Conservation (phyloP, 2,329 filamentous ascomycete genomes). For the Colletotrichum somersetense region DNA sequence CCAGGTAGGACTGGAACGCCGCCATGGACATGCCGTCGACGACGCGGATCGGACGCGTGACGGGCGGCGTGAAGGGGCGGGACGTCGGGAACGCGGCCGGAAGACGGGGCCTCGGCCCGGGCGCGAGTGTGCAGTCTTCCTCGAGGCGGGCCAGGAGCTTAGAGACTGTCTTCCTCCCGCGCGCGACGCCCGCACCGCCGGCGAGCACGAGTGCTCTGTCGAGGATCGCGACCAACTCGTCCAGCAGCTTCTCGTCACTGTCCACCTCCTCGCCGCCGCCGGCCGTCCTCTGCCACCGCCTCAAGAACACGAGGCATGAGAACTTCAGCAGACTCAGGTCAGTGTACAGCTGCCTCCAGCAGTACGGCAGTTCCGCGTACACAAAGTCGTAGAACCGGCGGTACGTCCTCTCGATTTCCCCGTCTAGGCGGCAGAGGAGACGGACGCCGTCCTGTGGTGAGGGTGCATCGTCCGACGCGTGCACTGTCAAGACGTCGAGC, state of each 20-base stretch:
- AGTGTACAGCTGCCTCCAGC: slow-evolving; percentile 79
- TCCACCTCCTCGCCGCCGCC: neutral
- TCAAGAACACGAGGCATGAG: slow-evolving; percentile 36
- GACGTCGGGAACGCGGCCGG: slow-evolving; percentile 45
- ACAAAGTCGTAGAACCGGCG: slow-evolving; percentile 73
- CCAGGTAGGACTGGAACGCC: slow-evolving; percentile 73
- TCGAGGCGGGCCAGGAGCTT: slow-evolving; percentile 32
- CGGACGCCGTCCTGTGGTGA: neutral
- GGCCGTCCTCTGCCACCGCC: neutral
- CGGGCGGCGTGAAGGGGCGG: slow-evolving; percentile 54
- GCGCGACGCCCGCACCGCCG: slow-evolving; percentile 67
- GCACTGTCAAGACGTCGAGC: neutral
- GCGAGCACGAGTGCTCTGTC: slow-evolving; percentile 84
- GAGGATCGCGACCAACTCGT: slow-evolving; percentile 72
- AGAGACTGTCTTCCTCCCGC: slow-evolving; percentile 67
- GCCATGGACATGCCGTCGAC: slow-evolving; percentile 65
- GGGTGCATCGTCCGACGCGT: neutral
- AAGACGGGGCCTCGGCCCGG: neutral
- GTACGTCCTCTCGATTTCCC: slow-evolving; percentile 32
- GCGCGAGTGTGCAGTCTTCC: neutral
- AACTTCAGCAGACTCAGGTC: slow-evolving; percentile 77
- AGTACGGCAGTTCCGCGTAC: slow-evolving; percentile 73
- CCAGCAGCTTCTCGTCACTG: slow-evolving; percentile 54
- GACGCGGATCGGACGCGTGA: slow-evolving; percentile 57
- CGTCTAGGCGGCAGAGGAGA: slow-evolving; percentile 26